Evolutionary conservation across 176 grass and related monocot genomes (phyloP).

Genomic region (Zoysia japonica): DNA sequence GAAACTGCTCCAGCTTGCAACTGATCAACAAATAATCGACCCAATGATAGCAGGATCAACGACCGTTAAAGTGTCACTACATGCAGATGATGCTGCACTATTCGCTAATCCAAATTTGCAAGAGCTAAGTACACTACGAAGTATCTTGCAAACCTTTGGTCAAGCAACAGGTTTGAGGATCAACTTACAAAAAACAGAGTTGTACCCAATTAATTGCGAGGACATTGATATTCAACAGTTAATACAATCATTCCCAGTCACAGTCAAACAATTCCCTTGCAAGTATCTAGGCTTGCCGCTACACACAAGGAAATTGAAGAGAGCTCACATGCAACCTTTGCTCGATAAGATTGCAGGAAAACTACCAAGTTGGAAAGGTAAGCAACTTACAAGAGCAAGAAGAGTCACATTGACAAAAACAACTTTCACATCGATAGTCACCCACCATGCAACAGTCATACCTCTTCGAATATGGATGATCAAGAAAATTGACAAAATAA

Average conservation of each 20-base stretch:
- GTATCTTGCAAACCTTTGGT: too few relatives aligned
- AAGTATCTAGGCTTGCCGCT: neutral
- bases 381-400: too few relatives aligned
- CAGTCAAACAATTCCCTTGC: neutral
- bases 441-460: too few relatives aligned
- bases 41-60: neutral
- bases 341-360: too few relatives aligned
- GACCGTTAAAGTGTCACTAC: neutral
- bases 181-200: neutral
- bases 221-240: neutral
- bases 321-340: too few relatives aligned
- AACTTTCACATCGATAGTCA: too few relatives aligned
- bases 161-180: too few relatives aligned
- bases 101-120: neutral
- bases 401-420: too few relatives aligned
- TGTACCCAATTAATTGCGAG: neutral
- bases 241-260: neutral
- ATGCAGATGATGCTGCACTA: neutral
- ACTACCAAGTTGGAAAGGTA: too few relatives aligned
- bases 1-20: neutral
- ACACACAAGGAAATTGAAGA: neutral
- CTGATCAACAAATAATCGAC: neutral
- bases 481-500: too few relatives aligned
- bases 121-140: too few relatives aligned
- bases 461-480: too few relatives aligned